These are phyloP conservation scores for Lichtheimia ramosa DNA, from an alignment of 371 early-diverging fungal species.

Conservation along the genomic window DNA sequence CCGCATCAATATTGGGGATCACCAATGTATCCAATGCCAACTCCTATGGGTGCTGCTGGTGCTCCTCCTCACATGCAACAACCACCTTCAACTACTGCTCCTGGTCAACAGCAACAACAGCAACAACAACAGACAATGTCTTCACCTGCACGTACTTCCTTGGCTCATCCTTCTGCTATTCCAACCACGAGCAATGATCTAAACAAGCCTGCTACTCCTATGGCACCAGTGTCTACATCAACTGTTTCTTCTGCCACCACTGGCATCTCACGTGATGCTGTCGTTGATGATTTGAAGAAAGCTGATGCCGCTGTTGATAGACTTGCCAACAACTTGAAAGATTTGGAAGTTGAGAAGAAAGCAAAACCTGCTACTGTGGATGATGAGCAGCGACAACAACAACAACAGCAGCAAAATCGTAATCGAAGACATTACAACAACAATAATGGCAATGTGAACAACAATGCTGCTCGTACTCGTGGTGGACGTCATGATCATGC, in stretches of 20 bases:
- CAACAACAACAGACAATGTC: conserved; percentile 21
- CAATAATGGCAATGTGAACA: neutral
- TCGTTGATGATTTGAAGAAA: neutral
- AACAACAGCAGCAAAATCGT: conserved; percentile 9
- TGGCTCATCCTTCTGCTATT: conserved; percentile 1
- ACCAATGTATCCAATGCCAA: conserved; percentile 24
- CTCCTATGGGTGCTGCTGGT: conserved; percentile 17
- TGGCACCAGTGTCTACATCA: neutral
- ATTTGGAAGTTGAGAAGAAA: conserved; percentile 9
- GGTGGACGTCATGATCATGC: conserved; percentile 3
- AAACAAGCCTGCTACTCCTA: conserved; percentile 9
- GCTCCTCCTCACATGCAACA: conserved; percentile 18
- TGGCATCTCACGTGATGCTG: too few relatives aligned
- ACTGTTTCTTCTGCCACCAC: too few relatives aligned
- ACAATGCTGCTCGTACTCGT: neutral
- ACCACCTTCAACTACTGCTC: conserved; percentile 15
- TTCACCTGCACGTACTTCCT: conserved; percentile 22
- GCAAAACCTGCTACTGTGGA: neutral
- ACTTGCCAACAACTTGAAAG: conserved; percentile 2
- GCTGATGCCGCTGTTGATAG: conserved; percentile 6
- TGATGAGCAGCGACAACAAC: conserved; percentile 4
- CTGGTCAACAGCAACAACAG: conserved; percentile 25
- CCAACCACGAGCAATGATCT: conserved; percentile 11
- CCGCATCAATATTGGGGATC: conserved; percentile 24
- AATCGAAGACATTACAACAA: conserved; percentile 4